Evolutionary conservation across 129 eudicot species (phyloP).

Genomic region (Oenanthe sinensis): DNA sequence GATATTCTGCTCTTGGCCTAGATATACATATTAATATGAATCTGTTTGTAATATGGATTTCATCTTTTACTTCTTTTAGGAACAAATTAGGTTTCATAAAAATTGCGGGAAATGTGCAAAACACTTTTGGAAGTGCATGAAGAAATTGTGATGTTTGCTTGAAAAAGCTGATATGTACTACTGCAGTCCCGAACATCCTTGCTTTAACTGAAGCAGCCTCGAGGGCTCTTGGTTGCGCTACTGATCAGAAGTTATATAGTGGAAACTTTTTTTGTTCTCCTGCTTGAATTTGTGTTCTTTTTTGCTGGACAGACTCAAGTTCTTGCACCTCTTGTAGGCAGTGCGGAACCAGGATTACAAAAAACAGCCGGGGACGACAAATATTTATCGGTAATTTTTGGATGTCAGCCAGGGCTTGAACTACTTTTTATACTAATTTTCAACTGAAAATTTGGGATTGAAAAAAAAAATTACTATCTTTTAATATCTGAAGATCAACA

Average conservation of each 20-base stretch:
- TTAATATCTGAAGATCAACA: too few relatives aligned
- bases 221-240: slow-evolving; percentile 62
- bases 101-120: slow-evolving; percentile 50
- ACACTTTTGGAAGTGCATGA: slow-evolving; percentile 37
- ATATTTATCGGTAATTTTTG: too few relatives aligned
- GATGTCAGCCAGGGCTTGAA: too few relatives aligned
- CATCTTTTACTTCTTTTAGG: slow-evolving; percentile 27
- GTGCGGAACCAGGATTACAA: too few relatives aligned
- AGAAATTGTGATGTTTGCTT: background rate
- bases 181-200: slow-evolving; percentile 38
- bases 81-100: slow-evolving; percentile 50
- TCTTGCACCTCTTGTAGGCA: background rate
- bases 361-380: too few relatives aligned
- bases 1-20: background rate
- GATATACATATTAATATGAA: background rate
- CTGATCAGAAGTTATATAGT: slow-evolving; percentile 46
- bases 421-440: too few relatives aligned
- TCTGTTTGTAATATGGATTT: background rate
- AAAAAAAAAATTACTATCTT: too few relatives aligned
- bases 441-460: too few relatives aligned
- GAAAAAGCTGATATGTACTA: slow-evolving; percentile 36
- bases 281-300: background rate
- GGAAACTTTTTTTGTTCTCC: slow-evolving; percentile 21
- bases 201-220: too few relatives aligned
- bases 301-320: background rate